A percentile compares a stretch with the other conserved stretches of the same genome.
Conservation (phyloP, 2,329 filamentous ascomycete genomes). For the Periglandula ipomoeae region DNA sequence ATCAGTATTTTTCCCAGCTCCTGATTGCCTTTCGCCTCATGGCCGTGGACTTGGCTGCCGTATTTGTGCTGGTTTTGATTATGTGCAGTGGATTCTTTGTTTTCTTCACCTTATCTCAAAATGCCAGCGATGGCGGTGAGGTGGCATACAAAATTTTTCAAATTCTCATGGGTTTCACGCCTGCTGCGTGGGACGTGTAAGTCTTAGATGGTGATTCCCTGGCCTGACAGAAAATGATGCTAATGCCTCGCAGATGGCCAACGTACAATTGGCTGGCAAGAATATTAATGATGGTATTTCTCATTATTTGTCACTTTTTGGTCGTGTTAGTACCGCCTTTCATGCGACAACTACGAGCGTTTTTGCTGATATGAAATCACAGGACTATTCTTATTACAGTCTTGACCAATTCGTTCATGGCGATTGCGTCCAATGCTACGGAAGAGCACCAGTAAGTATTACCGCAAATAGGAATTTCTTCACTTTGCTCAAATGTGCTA, state of each 20-base stretch:
- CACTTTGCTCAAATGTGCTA: too few relatives aligned
- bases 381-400: conserved; percentile 88
- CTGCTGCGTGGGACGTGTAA: conserved; percentile 84
- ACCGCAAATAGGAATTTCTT: too few relatives aligned
- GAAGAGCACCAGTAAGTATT: conserved; percentile 66
- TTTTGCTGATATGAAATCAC: neutral
- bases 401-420: conserved; percentile 94
- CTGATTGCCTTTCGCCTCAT: conserved; percentile 91
- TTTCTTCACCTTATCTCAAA: conserved; percentile 77
- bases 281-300: conserved; percentile 65
- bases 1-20: conserved; percentile 90
- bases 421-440: conserved; percentile 84
- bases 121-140: conserved; percentile 57
- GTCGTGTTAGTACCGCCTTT: conserved; percentile 50
- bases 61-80: conserved; percentile 76
- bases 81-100: conserved; percentile 92
- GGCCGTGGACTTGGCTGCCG: conserved; percentile 79
- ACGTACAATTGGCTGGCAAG: conserved; percentile 72
- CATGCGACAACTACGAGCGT: neutral
- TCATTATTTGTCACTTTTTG: conserved; percentile 92
- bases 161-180: conserved; percentile 91
- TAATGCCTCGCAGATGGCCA: conserved; percentile 42
- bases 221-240: neutral
- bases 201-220: conserved; percentile 15
- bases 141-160: conserved; percentile 91